Evolutionary conservation across 176 grass and related monocot species (phyloP).

Genomic region (Paspalum vaginatum): DNA sequence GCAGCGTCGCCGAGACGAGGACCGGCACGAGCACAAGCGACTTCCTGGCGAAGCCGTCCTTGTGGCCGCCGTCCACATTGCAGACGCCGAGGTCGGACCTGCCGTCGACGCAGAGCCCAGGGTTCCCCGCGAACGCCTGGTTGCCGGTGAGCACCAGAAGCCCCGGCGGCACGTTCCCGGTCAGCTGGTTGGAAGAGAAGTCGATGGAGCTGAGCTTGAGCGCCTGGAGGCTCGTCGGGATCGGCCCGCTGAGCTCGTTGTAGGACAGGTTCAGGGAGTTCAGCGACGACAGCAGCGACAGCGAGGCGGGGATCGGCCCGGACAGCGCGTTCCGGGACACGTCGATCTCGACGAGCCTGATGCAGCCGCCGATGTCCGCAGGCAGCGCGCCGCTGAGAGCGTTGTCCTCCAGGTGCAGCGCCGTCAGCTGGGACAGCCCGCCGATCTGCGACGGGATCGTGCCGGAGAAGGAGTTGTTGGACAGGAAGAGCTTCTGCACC

Average conservation of each 20-base stretch:
- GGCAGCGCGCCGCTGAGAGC: conserved; percentile 54
- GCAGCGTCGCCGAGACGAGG: conserved; percentile 47
- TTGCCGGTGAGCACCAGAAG: conserved; percentile 58
- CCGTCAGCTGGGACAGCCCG: conserved; percentile 50
- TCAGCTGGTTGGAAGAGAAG: conserved; percentile 73
- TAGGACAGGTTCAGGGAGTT: conserved; percentile 69
- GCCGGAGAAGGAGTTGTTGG: conserved; percentile 72
- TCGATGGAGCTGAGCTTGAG: conserved; percentile 81
- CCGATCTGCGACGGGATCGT: conserved; percentile 65
- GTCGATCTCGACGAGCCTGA: conserved; percentile 63
- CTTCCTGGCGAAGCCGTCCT: conserved; percentile 39
- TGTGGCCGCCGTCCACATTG: conserved; percentile 36
- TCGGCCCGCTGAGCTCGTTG: conserved; percentile 60
- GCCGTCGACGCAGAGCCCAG: conserved; percentile 58
- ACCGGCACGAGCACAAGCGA: conserved; percentile 40
- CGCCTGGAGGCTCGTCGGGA: conserved; percentile 59
- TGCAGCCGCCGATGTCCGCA: conserved; percentile 51
- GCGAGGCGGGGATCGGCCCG: conserved; percentile 54
- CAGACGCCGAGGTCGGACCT: conserved; percentile 51
- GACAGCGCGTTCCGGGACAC: conserved; percentile 63
- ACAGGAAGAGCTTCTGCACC: conserved; percentile 66
- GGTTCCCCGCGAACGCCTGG: conserved; percentile 59
- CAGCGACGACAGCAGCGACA: conserved; percentile 58
- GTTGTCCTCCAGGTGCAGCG: conserved; percentile 68
- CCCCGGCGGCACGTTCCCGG: conserved; percentile 60